These are phyloP conservation scores for Porphyrellus cyaneotinctus DNA, from an alignment of 768 basidiomycete species.

Conservation along the genomic window DNA sequence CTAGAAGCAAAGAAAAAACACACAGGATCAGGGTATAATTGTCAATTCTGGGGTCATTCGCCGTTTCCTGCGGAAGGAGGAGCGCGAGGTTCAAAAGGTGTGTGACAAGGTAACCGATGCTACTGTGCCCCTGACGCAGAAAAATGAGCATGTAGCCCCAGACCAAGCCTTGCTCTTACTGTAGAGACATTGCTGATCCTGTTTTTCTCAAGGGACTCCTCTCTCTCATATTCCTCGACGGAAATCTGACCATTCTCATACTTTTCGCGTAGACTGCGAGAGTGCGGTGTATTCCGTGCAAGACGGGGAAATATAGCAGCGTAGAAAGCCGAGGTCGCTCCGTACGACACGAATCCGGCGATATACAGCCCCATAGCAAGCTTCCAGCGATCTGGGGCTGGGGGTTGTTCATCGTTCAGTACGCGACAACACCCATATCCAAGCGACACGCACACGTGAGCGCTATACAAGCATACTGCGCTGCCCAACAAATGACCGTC, in stretches of 20 bases:
- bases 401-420: background rate
- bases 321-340: constrained; percentile 79
- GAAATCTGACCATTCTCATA: constrained; percentile 58
- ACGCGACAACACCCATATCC: background rate
- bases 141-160: background rate
- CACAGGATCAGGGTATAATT: constrained; percentile 73
- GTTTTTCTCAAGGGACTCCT: constrained; percentile 81
- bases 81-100: constrained; percentile 66
- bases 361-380: constrained; percentile 76
- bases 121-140: constrained; percentile 58
- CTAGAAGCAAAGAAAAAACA: constrained; percentile 19
- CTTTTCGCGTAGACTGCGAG: constrained; percentile 50
- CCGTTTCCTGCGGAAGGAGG: constrained; percentile 48
- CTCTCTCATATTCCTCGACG: constrained; percentile 61
- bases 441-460: constrained; percentile 51
- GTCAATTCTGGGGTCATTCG: constrained; percentile 56
- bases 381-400: constrained; percentile 68
- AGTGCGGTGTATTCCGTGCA: constrained; percentile 68
- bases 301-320: constrained; percentile 76
- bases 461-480: constrained; percentile 74
- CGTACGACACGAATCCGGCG: constrained; percentile 74
- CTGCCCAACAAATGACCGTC: constrained; percentile 75
- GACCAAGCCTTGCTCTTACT: constrained; percentile 35
- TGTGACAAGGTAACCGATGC: constrained; percentile 67
- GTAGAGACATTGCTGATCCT: constrained; percentile 82